Base-by-base conservation (phyloP, 352 stramenopile genomes). In the Pythium dissotocum region DNA sequence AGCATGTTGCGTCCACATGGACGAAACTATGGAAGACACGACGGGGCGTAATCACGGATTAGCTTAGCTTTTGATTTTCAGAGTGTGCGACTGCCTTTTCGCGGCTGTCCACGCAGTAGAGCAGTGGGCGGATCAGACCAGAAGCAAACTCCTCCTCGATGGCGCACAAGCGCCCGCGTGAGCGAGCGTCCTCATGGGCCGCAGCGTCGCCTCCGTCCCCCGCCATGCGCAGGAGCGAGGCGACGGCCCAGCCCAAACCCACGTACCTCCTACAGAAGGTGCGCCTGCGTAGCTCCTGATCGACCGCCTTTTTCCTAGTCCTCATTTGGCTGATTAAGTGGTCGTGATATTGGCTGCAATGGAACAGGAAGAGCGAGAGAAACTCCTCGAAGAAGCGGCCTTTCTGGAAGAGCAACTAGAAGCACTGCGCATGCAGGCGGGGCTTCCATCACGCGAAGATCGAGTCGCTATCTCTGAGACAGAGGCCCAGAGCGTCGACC, bases 361-460 rank as follows among this genome's bases (percentile, higher is more conserved):
- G 21, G 21, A 24, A 58, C 14, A 69, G 53, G 30, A 69, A 51
- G 53, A 69, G 54, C 42, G 24, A 10, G 35, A 54, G 4, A 24
- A 5, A 7, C 52, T 67, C n/a, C 12, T 28, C 1, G 49, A 61
- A 1, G 33, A 67, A 53, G 55, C 21, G 9, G 10, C 26, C 2
- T 5, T 14, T 4, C 21, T 58, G 12, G 42, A 63, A 35, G 30
- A 35, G 40, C 63, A 58, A 21, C 14, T 63, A 4, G 63, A 63
- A 32, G 1, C 33, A 6, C 6, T 63, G 54, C 36, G 61, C 2
- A 6, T 30, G 24, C 21, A 21, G 10, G 24, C 21, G 6, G 61
- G 51, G 12, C 52, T 67, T 9, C 61, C 61, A 0, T 35, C 52
- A 36, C 3, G 6, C 2, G 14, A 61, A 2, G 61, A 67, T 24